Evolutionary conservation across 192 early-diverging fungal species (phyloP).

Genomic region (Coemansia sp.): DNA sequence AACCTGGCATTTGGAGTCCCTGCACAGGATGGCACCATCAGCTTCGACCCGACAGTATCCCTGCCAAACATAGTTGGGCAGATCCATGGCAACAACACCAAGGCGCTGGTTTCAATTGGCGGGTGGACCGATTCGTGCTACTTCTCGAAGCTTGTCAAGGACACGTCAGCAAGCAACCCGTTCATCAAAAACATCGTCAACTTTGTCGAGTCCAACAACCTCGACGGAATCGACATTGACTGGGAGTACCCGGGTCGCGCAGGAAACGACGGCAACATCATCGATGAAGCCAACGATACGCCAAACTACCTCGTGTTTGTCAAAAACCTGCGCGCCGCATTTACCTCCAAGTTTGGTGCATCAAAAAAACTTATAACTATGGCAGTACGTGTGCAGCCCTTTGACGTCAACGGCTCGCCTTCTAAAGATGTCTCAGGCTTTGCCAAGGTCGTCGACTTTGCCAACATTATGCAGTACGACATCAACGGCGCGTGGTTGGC

Average conservation of each 20-base stretch:
- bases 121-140: constrained; percentile 66
- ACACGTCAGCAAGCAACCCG: constrained; percentile 20
- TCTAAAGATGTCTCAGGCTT: constrained; percentile 61
- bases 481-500: constrained; percentile 60
- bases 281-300: constrained; percentile 62
- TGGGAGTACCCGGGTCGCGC: constrained; percentile 67
- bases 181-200: constrained; percentile 55
- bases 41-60: constrained; percentile 37
- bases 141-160: constrained; percentile 58
- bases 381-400: constrained; percentile 62
- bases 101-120: constrained; percentile 68
- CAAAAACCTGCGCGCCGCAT: constrained; percentile 58
- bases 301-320: constrained; percentile 65
- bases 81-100: constrained; percentile 59
- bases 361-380: too few species aligned
- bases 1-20: constrained; percentile 68
- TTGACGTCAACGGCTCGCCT: constrained; percentile 50
- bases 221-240: constrained; percentile 77
- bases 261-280: constrained; percentile 37
- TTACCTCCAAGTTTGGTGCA: constrained; percentile 56
- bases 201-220: constrained; percentile 54
- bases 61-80: constrained; percentile 51
- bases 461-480: constrained; percentile 73
- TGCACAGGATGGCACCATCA: constrained; percentile 34
- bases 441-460: constrained; percentile 65